These are phyloP conservation scores for Viola pubescens DNA, from an alignment of 441 rosid species.

Conservation along the genomic window DNA sequence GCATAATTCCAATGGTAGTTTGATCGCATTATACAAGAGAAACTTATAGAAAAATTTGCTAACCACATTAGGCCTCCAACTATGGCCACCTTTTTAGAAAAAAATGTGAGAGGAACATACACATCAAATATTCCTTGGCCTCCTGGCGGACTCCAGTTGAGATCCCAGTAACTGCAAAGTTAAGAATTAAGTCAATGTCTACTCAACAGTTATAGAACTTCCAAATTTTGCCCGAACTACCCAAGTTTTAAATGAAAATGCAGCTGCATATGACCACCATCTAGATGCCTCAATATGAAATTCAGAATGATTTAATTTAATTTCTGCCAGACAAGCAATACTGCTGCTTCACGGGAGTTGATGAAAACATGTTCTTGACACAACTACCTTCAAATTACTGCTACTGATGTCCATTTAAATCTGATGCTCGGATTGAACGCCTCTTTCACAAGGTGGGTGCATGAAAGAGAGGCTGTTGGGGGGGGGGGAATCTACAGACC, in stretches of 20 bases:
- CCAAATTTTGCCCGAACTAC: neutral
- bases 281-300: neutral
- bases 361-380: neutral
- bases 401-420: neutral
- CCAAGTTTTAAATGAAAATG: neutral
- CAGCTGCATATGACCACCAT: no score
- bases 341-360: neutral
- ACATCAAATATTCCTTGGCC: conserved; percentile 52
- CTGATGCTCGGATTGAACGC: neutral
- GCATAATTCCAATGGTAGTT: conserved; percentile 18
- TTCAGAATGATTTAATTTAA: neutral
- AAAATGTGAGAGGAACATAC: conserved; percentile 29
- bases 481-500: neutral
- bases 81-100: neutral
- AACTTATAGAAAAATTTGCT: neutral
- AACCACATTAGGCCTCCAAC: neutral
- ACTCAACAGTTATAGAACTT: conserved; percentile 6
- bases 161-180: conserved; percentile 78
- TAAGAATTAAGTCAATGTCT: conserved; percentile 15
- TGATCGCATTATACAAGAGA: neutral
- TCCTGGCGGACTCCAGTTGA: conserved; percentile 62
- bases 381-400: neutral
- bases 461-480: no score
- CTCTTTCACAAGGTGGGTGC: no score
- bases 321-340: neutral